Evolutionary conservation across 2,329 filamentous ascomycete species (phyloP), one percentile per base, ranked within the genome.

Genomic region (Penicillium polonicum): DNA sequence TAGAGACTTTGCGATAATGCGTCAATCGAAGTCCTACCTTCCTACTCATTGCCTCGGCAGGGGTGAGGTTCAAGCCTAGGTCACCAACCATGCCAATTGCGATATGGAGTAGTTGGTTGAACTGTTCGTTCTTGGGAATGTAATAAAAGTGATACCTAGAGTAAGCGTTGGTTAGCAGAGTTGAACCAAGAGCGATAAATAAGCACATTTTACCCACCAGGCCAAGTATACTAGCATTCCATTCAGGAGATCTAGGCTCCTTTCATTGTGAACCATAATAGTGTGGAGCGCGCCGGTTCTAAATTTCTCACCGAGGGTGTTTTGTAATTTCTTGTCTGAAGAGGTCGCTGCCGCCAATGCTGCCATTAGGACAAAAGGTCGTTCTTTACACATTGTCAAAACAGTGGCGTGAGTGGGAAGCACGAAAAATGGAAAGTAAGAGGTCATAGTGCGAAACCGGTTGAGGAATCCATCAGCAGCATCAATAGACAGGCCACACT

Each of bases 211-310:
- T 36, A 36, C 31, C 35, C 31, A 36, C 45, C 45, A 48, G 19
- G 31, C 45, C 27, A 48, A 48, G 21, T 48, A 48, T 13, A 48
- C 33, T 5, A 48, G 45, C 6, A 48, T 36, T 5, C 45, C 45
- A 33, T 48, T 36, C 7, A 48, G 45, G 21, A 48, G 45, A 48
- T 48, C 45, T 48, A 48, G 15, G 31, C 45, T 48, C 45, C 45
- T 48, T 36, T 48, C 45, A 35, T 48, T 48, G 10, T 48, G n/a
- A 36, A 36, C 21, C 45, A 48, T 36, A 23, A 48, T 21, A 23
- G 45, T 12, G 13, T 48, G 31, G 31, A 48, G 31, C 25, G 45
- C 45, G 8, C 12, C 9, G 12, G n/a, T 36, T 48, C 29, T 36
- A 48, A 48, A 48, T 33, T 48, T 48, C 10, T 48, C 45, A 17